Conservation (phyloP, 768 basidiomycete genomes). For the Mycena galericulata region DNA sequence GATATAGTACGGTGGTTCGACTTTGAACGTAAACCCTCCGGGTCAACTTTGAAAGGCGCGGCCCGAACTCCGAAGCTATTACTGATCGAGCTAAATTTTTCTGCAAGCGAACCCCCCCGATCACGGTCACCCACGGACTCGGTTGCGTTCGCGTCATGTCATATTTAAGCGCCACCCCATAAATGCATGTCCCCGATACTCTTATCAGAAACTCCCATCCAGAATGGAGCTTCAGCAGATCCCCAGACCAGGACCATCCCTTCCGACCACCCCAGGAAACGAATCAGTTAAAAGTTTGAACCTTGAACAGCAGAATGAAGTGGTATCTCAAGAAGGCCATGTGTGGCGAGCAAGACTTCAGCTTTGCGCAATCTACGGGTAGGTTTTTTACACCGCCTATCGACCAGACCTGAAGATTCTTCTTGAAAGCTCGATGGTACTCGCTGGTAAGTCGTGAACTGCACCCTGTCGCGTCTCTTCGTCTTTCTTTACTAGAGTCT, state of each 20-base stretch:
- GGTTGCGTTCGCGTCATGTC: too few species aligned
- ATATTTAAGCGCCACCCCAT: not conserved
- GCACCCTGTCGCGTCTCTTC: not conserved
- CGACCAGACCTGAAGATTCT: not conserved
- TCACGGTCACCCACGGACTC: too few species aligned
- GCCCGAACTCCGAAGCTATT: too few species aligned
- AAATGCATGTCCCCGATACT: not conserved
- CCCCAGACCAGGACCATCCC: not conserved
- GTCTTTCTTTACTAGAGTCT: too few species aligned
- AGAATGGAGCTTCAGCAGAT: conserved; percentile 20
- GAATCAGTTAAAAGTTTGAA: conserved; percentile 16
- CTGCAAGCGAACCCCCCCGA: too few species aligned
- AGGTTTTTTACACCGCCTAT: not conserved
- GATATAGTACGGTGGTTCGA: too few species aligned
- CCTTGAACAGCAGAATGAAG: not conserved
- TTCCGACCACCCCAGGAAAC: conserved; percentile 10
- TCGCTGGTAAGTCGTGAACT: not conserved
- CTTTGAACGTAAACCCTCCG: too few species aligned
- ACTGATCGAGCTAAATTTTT: too few species aligned
- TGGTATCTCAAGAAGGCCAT: not conserved
- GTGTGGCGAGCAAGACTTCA: conserved; percentile 12
- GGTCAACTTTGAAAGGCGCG: too few species aligned
- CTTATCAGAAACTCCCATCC: conserved; percentile 5
- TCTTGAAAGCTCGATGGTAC: conserved; percentile 17
- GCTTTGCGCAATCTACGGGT: conserved; percentile 20